Evolutionary conservation across 176 grass and related monocot genomes (phyloP).

Genomic region (Alopecurus myosuroides): DNA sequence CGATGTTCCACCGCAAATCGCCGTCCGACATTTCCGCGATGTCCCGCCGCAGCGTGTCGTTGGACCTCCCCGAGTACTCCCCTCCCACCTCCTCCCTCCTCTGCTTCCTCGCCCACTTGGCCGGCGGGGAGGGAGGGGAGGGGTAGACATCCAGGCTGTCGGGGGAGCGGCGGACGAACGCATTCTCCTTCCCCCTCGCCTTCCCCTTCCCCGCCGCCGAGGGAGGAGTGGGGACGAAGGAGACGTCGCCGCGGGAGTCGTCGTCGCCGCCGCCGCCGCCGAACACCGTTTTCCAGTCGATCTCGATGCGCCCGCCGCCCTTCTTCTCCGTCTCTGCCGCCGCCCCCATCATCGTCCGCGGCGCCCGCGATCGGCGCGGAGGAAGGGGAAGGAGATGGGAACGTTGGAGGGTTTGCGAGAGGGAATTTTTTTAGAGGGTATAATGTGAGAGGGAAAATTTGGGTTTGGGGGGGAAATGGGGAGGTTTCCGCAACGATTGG

Average conservation of each 20-base stretch:
- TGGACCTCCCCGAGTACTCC: neutral
- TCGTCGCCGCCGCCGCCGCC: neutral
- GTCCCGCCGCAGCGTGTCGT: neutral
- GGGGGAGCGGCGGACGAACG: neutral
- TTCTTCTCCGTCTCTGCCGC: neutral
- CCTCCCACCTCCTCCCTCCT: neutral
- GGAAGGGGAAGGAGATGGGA: neutral
- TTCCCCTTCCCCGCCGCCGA: neutral
- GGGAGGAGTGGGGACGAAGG: neutral
- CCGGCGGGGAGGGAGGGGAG: neutral
- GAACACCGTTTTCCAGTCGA: neutral
- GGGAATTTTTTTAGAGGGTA: neutral
- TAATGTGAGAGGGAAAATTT: neutral
- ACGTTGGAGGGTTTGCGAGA: neutral
- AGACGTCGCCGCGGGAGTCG: neutral
- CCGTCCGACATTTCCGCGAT: no score
- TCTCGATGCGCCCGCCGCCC: neutral
- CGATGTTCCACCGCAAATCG: neutral
- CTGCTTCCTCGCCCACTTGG: neutral
- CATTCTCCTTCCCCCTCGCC: neutral
- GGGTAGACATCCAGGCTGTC: neutral
- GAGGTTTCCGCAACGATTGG: neutral
- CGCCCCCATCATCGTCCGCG: neutral
- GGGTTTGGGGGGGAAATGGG: neutral
- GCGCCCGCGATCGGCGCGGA: neutral